Base-by-base conservation (phyloP, 192 early-diverging fungal genomes). In the Backusella australiensis region DNA sequence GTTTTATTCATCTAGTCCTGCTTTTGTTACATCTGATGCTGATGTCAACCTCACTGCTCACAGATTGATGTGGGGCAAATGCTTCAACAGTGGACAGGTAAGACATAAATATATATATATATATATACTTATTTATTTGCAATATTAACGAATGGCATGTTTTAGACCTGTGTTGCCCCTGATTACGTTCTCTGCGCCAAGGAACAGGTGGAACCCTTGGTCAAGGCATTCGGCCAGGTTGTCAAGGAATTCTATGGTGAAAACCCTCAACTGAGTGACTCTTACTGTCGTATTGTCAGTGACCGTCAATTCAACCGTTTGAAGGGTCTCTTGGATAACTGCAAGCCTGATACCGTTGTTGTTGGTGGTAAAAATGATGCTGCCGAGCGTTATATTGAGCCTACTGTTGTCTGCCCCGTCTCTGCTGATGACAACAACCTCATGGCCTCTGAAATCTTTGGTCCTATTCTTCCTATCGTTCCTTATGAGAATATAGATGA, bases 91-190 rank as follows among this genome's bases (percentile, higher is more conserved):
- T 71, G 96, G 96, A 41, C 96, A 97, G 91, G 89, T 91, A 78
- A 39, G 11, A 11, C 38, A 39, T 1, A 2, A n/a, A n/a, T 8
- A 29, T 29, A 38, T 9, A 38, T 39, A 11, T 38, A 38, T 38
- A 38, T 39, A 12, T 39, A 39, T 39, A 11, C 38, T 39, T 39
- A 32, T 32, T 32, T 32, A 32, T 3, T 39, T 39, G 9, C 38
- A 8, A 12, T 39, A 39, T 39, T 39, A 72, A 26, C 23, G 34
- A 38, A 41, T 26, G 59, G 8, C 14, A 29, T 63, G 4, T 56
- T n/a, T 35, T 76, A 98, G 88, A 93, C 92, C 0, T 97, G 97
- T 79, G 88, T 98, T 68, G 90, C 91, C 21, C 93, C 94, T 36
- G 97, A 98, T 80, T 96, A 97, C 67, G 78, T 97, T 15, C 78